These are phyloP conservation scores for Naematelia aurantialba DNA, from an alignment of 768 basidiomycete species.

Conservation along the genomic window DNA sequence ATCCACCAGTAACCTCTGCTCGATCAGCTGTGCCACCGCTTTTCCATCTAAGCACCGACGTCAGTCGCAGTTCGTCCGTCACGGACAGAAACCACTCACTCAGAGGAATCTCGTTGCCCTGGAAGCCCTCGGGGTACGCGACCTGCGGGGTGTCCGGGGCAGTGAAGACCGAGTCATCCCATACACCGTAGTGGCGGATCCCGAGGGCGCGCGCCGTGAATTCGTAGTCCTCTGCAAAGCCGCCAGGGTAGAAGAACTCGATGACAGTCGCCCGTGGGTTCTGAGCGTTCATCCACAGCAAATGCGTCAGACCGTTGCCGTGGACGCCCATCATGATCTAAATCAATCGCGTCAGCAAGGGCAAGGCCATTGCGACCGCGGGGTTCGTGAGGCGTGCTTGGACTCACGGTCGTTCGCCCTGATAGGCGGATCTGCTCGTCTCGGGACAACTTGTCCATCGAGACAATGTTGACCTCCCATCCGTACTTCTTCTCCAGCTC, in stretches of 20 bases:
- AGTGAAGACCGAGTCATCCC: slow-evolving; percentile 73
- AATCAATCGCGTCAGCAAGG: neutral
- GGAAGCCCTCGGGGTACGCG: slow-evolving; percentile 82
- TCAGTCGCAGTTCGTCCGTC: neutral
- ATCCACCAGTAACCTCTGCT: slow-evolving; percentile 39
- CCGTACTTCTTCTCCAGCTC: slow-evolving; percentile 67
- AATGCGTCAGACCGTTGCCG: slow-evolving; percentile 61
- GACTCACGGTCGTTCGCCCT: slow-evolving; percentile 74
- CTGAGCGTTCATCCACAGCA: slow-evolving; percentile 72
- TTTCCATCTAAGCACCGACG: slow-evolving; percentile 31
- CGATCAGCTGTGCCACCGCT: slow-evolving; percentile 40
- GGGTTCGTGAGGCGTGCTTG: neutral
- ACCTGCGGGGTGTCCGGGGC: slow-evolving; percentile 67
- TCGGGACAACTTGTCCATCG: slow-evolving; percentile 74
- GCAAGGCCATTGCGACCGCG: neutral
- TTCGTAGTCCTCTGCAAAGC: slow-evolving; percentile 81
- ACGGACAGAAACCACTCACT: slow-evolving; percentile 53
- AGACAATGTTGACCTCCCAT: slow-evolving; percentile 83
- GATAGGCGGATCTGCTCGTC: slow-evolving; percentile 76
- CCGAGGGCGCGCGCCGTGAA: slow-evolving; percentile 77
- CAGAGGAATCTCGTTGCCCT: slow-evolving; percentile 81
- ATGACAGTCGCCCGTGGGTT: slow-evolving; percentile 74
- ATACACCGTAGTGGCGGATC: slow-evolving; percentile 76
- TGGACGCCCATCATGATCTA: slow-evolving; percentile 51
- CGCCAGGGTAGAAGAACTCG: slow-evolving; percentile 75